These are phyloP conservation scores for Psilocybe tampanensis DNA, from an alignment of 768 basidiomycete genomes.

Conservation along the genomic window DNA sequence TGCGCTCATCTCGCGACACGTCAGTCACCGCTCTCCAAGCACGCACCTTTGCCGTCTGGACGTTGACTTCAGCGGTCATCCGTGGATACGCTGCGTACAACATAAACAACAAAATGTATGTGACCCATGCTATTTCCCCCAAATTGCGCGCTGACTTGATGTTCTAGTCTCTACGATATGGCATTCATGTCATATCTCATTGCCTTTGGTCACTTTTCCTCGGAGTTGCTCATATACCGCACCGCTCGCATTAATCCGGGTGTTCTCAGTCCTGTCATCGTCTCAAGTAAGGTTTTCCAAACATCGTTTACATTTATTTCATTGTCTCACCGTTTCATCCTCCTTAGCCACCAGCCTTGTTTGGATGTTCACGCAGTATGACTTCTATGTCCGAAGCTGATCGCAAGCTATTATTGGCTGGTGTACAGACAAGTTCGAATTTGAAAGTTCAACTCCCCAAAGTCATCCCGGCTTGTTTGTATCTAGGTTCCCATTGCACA, in stretches of 20 bases:
- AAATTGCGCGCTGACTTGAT: slow-evolving; percentile 10
- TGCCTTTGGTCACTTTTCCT: slow-evolving; percentile 87
- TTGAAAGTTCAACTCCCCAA: too few relatives aligned
- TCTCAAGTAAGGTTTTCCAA: slow-evolving; percentile 68
- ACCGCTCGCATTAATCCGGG: slow-evolving; percentile 65
- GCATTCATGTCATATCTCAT: slow-evolving; percentile 86
- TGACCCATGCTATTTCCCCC: slow-evolving; percentile 14
- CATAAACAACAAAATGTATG: slow-evolving; percentile 80
- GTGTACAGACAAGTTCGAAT: too few relatives aligned
- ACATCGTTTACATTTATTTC: background rate
- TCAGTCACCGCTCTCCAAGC: slow-evolving; percentile 87
- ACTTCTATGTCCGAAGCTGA: slow-evolving; percentile 64
- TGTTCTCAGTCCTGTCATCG: slow-evolving; percentile 74
- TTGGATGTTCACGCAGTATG: slow-evolving; percentile 88
- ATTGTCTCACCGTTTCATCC: slow-evolving; percentile 2
- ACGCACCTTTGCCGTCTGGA: slow-evolving; percentile 92
- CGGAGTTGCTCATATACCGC: slow-evolving; percentile 83
- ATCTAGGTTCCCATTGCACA: too few relatives aligned
- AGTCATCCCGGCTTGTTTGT: too few relatives aligned
- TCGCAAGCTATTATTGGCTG: background rate
- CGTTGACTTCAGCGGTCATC: slow-evolving; percentile 80
- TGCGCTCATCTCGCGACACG: slow-evolving; percentile 1
- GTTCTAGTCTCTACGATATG: slow-evolving; percentile 84
- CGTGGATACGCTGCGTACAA: slow-evolving; percentile 90
- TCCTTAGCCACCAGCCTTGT: slow-evolving; percentile 54